A percentile compares a stretch with the other conserved stretches of the same genome.
Conservation (phyloP, 805 yeast genomes). For the Candida berthetii region DNA sequence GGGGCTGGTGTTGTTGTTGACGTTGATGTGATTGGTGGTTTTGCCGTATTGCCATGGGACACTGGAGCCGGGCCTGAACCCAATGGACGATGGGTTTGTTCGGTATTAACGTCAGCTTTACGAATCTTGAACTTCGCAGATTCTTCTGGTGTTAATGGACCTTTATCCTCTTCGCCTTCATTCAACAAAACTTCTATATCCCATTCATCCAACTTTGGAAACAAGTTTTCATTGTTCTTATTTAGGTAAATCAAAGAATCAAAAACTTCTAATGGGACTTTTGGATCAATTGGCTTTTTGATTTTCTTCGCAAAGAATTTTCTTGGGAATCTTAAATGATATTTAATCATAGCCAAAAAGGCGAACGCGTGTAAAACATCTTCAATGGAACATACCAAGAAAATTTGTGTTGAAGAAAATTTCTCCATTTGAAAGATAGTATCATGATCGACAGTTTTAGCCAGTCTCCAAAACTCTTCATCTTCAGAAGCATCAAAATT, state of each 20-base stretch:
- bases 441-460: not conserved
- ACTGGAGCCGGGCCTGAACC: no score
- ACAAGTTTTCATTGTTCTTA: not conserved
- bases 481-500: slow-evolving; percentile 1
- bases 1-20: no score
- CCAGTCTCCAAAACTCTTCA: slow-evolving; percentile 1
- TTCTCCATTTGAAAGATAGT: slow-evolving; percentile 1
- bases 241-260: not conserved
- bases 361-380: slow-evolving; percentile 5
- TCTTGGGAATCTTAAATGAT: slow-evolving; percentile 5
- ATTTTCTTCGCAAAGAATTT: slow-evolving; percentile 6
- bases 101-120: no score
- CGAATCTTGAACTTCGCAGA: no score
- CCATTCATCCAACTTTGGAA: not conserved
- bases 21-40: no score
- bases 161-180: not conserved
- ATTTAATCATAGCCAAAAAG: not conserved
- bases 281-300: not conserved
- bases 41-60: no score
- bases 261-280: slow-evolving; percentile 1
- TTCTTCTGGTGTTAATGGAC: not conserved
- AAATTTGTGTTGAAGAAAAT: slow-evolving; percentile 8
- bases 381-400: slow-evolving; percentile 7
- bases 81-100: no score
- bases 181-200: not conserved